Conservation (phyloP, 177 flowering plant genomes). For the Tripterygium wilfordii region DNA sequence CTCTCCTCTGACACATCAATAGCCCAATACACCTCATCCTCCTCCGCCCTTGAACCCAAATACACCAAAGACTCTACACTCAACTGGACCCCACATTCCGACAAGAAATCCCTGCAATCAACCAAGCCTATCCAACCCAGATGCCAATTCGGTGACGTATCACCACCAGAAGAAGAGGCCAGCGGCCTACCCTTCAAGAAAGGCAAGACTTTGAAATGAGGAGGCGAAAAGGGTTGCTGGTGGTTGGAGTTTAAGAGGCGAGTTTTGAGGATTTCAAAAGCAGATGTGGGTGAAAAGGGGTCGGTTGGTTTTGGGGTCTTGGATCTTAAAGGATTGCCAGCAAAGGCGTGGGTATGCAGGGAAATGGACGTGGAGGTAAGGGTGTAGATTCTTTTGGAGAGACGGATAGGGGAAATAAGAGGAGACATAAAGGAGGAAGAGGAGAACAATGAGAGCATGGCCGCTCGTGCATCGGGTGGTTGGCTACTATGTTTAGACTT, state of each 20-base stretch:
- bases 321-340: conserved; percentile 52
- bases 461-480: too few species aligned
- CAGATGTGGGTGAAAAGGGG: conserved; percentile 38
- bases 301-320: conserved; percentile 41
- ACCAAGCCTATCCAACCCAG: conserved; percentile 72
- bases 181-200: conserved; percentile 74
- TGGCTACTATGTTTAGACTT: too few species aligned
- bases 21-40: conserved; percentile 69
- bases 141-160: conserved; percentile 46
- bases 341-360: conserved; percentile 43
- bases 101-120: conserved; percentile 44
- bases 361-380: conserved; percentile 37
- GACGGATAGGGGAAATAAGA: too few species aligned
- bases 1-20: conserved; percentile 53
- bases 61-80: conserved; percentile 57
- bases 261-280: conserved; percentile 43
- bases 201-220: conserved; percentile 44
- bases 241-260: conserved; percentile 22
- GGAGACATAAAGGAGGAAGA: too few species aligned
- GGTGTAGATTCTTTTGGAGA: too few species aligned
- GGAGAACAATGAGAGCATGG: too few species aligned
- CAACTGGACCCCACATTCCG: conserved; percentile 30
- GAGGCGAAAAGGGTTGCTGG: conserved; percentile 18
- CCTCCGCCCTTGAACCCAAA: conserved; percentile 48
- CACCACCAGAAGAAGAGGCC: conserved; percentile 34